Evolutionary conservation across 768 basidiomycete species (phyloP).

Genomic region (Naganishia onofrii): DNA sequence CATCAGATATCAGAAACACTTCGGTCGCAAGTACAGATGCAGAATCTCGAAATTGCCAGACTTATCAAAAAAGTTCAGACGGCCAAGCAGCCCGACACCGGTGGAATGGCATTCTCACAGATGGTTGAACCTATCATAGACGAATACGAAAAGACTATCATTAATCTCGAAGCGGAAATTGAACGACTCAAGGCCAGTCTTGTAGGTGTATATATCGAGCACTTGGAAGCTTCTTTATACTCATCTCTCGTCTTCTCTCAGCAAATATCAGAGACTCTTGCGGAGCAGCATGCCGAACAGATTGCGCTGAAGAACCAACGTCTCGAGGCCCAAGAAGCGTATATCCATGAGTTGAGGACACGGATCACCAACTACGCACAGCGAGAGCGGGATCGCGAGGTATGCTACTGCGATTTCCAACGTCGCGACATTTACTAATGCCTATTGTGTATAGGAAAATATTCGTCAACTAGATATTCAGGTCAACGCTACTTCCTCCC

Average conservation of each 20-base stretch:
- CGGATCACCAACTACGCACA: slow-evolving; percentile 6
- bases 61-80: slow-evolving; percentile 41
- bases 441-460: slow-evolving; percentile 57
- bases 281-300: slow-evolving; percentile 56
- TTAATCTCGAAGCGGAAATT: slow-evolving; percentile 88
- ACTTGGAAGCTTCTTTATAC: not conserved
- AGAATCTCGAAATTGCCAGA: slow-evolving; percentile 45
- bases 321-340: slow-evolving; percentile 79
- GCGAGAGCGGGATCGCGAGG: slow-evolving; percentile 55
- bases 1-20: slow-evolving; percentile 33
- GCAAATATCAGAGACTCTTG: slow-evolving; percentile 63
- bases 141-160: slow-evolving; percentile 96
- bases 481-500: not conserved
- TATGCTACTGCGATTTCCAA: slow-evolving; percentile 15
- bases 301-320: slow-evolving; percentile 70
- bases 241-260: not conserved
- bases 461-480: slow-evolving; percentile 12
- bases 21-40: slow-evolving; percentile 41
- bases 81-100: slow-evolving; percentile 27
- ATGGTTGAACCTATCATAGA: slow-evolving; percentile 92
- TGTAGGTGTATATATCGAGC: slow-evolving; percentile 34
- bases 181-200: slow-evolving; percentile 81
- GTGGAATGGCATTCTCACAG: slow-evolving; percentile 50
- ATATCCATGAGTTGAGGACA: slow-evolving; percentile 63
- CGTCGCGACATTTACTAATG: slow-evolving; percentile 32